Evolutionary conservation across 176 grass and related monocot species (phyloP).

Genomic region (Hsuehochloa calcarea): DNA sequence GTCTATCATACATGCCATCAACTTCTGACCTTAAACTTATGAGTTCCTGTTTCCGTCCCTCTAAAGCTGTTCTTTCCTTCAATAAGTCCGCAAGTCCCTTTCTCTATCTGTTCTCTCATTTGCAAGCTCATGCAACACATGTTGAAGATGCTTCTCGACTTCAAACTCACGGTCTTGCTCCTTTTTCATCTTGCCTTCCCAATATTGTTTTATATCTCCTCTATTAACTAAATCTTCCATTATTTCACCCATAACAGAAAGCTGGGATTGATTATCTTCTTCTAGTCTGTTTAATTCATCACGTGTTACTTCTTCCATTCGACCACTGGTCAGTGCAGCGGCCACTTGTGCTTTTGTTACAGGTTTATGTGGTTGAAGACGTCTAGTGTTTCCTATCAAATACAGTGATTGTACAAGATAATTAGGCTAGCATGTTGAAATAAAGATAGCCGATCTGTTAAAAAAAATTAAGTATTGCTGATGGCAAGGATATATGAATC

Average conservation of each 20-base stretch:
- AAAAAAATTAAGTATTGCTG: not conserved
- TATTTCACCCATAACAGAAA: constrained; percentile 76
- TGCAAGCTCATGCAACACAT: constrained; percentile 52
- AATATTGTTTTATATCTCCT: constrained; percentile 76
- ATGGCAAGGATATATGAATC: constrained; percentile 7
- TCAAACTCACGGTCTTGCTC: constrained; percentile 42
- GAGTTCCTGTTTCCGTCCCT: constrained; percentile 47
- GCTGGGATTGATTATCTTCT: constrained; percentile 52
- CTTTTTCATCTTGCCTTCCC: constrained; percentile 59
- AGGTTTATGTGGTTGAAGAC: constrained; percentile 81
- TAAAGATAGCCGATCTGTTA: not conserved
- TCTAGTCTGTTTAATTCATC: constrained; percentile 71
- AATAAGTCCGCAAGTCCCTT: constrained; percentile 41
- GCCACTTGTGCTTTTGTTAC: constrained; percentile 93
- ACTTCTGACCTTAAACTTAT: constrained; percentile 63
- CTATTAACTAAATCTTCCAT: constrained; percentile 60
- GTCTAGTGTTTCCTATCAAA: constrained; percentile 83
- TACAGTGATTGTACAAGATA: constrained; percentile 28
- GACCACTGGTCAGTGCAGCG: constrained; percentile 70
- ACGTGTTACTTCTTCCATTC: constrained; percentile 66
- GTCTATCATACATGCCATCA: constrained; percentile 60
- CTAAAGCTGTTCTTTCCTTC: constrained; percentile 70
- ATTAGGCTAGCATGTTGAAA: constrained; percentile 10
- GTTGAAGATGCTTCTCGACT: constrained; percentile 54
- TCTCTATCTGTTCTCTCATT: constrained; percentile 51